These are phyloP conservation scores for Aristolochia californica DNA, from an alignment of 164 flowering plant species.

Conservation along the genomic window DNA sequence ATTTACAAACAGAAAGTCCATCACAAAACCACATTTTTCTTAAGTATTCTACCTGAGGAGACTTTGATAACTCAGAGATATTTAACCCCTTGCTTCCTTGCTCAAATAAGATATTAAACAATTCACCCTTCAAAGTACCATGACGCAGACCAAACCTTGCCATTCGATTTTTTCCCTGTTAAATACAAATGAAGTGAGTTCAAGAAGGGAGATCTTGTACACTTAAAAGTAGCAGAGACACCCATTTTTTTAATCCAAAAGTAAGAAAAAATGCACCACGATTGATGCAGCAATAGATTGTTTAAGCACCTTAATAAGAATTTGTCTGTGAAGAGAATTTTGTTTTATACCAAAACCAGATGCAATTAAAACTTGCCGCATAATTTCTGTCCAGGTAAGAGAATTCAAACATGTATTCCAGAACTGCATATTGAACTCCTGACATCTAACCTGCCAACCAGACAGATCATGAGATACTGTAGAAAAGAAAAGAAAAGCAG, in stretches of 20 bases:
- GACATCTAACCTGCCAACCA: constrained; percentile 47
- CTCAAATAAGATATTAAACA: constrained; percentile 50
- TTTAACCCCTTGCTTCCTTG: constrained; percentile 65
- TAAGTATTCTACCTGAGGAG: constrained; percentile 35
- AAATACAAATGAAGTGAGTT: not conserved
- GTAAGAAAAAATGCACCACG: too few relatives aligned
- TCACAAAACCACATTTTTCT: too few relatives aligned
- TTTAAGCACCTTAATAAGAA: constrained; percentile 39
- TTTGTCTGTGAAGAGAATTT: constrained; percentile 23
- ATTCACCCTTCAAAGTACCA: constrained; percentile 78
- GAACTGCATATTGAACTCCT: constrained; percentile 35
- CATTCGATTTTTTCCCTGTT: constrained; percentile 53
- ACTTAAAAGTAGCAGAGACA: too few relatives aligned
- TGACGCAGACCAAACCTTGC: constrained; percentile 54
- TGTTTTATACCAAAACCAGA: constrained; percentile 80
- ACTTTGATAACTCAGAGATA: constrained; percentile 62
- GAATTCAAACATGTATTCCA: constrained; percentile 77
- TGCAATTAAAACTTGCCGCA: constrained; percentile 77
- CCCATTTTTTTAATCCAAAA: too few relatives aligned
- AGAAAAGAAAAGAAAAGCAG: not conserved
- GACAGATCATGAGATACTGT: not conserved
- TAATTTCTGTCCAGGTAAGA: constrained; percentile 83
- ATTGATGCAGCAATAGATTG: not conserved
- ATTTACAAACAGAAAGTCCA: too few relatives aligned
- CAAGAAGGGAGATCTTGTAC: not conserved